Conservation (phyloP, 1,139 yeast genomes). For the Hansenula anomala region DNA sequence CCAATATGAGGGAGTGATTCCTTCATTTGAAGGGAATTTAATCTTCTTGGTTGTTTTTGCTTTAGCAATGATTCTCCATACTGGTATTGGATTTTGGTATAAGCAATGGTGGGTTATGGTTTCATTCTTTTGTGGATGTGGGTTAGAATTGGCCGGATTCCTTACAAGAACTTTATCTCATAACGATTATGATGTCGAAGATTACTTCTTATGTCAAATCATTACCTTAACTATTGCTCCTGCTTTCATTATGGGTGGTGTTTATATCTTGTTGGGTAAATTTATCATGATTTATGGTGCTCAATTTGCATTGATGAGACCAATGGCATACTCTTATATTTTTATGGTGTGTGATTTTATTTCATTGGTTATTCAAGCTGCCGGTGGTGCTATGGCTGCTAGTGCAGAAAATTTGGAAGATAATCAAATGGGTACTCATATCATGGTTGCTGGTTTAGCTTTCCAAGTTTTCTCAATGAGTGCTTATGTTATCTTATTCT, state of each 20-base stretch:
- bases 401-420: constrained; percentile 37
- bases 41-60: background rate
- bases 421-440: constrained; percentile 34
- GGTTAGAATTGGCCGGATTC: constrained; percentile 57
- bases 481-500: constrained; percentile 47
- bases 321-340: constrained; percentile 60
- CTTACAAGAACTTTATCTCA: constrained; percentile 42
- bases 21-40: background rate
- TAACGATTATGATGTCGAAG: constrained; percentile 27
- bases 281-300: constrained; percentile 55
- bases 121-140: constrained; percentile 47
- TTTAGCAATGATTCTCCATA: background rate
- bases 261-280: constrained; percentile 63
- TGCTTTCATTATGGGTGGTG: constrained; percentile 71
- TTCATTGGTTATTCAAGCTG: constrained; percentile 60
- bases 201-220: constrained; percentile 50
- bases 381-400: constrained; percentile 51
- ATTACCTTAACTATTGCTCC: constrained; percentile 64
- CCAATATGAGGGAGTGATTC: too few species aligned
- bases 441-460: constrained; percentile 67
- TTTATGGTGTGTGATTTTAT: constrained; percentile 54
- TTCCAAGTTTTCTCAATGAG: constrained; percentile 63
- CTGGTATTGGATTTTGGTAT: constrained; percentile 20
- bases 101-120: constrained; percentile 62
- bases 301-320: constrained; percentile 48